Percentiles rank a stretch among this genome's conserved stretches.
phyloP scores from a whole-genome alignment of 768 basidiomycete genomes.

The Amanita rimosa region DNA sequence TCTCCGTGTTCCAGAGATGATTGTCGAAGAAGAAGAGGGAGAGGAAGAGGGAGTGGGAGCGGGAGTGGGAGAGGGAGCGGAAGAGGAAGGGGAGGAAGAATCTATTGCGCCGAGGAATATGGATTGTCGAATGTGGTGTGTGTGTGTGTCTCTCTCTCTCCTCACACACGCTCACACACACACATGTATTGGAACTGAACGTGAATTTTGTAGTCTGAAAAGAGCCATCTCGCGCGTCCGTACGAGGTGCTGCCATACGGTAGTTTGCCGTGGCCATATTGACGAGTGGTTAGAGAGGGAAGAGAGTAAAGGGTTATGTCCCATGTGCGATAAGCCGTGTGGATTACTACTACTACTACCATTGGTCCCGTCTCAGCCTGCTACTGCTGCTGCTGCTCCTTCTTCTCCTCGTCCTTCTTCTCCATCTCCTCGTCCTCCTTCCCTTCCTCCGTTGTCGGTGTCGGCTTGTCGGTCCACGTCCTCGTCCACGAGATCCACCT shows the following conservation, averaged over 20 bases:
- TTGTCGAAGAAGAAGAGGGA: neutral
- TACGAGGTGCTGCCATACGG: neutral
- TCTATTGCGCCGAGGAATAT: too few relatives aligned
- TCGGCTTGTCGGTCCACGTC: neutral
- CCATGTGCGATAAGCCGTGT: neutral
- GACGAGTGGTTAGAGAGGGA: neutral
- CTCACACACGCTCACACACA: too few relatives aligned
- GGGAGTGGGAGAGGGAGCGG: neutral
- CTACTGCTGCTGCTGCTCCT: neutral
- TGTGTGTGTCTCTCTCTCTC: too few relatives aligned
- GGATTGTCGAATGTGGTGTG: conserved; percentile 2
- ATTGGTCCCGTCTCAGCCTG: too few relatives aligned
- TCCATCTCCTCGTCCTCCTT: neutral
- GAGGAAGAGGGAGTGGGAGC: neutral
- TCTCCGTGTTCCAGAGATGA: neutral
- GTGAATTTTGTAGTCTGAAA: too few relatives aligned
- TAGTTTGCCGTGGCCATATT: neutral
- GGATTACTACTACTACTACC: too few relatives aligned
- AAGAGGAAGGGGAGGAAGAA: too few relatives aligned
- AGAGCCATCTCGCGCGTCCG: neutral
- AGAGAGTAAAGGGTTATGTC: neutral
- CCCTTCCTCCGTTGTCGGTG: neutral
- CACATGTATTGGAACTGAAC: too few relatives aligned
- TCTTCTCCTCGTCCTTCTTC: neutral
- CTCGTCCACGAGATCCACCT: neutral